These are phyloP conservation scores for Starmerella geochares DNA, from an alignment of 805 yeast species.

Conservation along the genomic window DNA sequence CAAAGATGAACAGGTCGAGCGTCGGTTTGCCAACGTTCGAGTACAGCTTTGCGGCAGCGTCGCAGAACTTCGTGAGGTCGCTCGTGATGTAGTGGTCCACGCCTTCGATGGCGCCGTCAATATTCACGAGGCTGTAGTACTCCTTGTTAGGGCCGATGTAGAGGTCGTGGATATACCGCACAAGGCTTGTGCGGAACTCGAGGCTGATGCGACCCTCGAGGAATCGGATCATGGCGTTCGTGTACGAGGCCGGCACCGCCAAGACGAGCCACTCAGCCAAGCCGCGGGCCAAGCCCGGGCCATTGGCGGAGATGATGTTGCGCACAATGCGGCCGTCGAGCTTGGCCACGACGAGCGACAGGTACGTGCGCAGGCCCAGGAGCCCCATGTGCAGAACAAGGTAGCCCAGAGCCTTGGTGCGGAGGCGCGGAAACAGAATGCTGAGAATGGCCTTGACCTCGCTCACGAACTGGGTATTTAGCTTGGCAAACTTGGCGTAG, in stretches of 20 bases:
- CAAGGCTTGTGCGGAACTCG: slow-evolving; percentile 73
- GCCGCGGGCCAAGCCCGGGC: slow-evolving; percentile 63
- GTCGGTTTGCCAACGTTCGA: slow-evolving; percentile 87
- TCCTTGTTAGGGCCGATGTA: slow-evolving; percentile 72
- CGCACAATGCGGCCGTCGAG: slow-evolving; percentile 87
- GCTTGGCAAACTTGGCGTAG: slow-evolving; percentile 14
- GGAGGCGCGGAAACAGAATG: slow-evolving; percentile 66
- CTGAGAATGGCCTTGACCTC: slow-evolving; percentile 70
- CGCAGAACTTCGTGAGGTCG: slow-evolving; percentile 71
- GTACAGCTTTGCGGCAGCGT: slow-evolving; percentile 69
- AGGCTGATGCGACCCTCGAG: slow-evolving; percentile 66
- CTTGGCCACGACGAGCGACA: slow-evolving; percentile 73
- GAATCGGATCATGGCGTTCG: slow-evolving; percentile 80
- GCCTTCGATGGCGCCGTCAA: slow-evolving; percentile 45
- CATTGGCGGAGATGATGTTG: slow-evolving; percentile 74
- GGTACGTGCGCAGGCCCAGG: slow-evolving; percentile 72
- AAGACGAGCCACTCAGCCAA: slow-evolving; percentile 76
- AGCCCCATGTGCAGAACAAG: slow-evolving; percentile 63
- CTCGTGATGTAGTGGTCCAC: slow-evolving; percentile 81
- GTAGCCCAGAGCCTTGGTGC: slow-evolving; percentile 55
- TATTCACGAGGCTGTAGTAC: slow-evolving; percentile 67
- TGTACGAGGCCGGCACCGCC: slow-evolving; percentile 87
- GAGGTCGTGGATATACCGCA: slow-evolving; percentile 80
- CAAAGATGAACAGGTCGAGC: slow-evolving; percentile 73
- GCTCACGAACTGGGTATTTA: slow-evolving; percentile 54